Conservation (phyloP, 2,329 filamentous ascomycete species). For the Purpureocillium lavendulum region DNA sequence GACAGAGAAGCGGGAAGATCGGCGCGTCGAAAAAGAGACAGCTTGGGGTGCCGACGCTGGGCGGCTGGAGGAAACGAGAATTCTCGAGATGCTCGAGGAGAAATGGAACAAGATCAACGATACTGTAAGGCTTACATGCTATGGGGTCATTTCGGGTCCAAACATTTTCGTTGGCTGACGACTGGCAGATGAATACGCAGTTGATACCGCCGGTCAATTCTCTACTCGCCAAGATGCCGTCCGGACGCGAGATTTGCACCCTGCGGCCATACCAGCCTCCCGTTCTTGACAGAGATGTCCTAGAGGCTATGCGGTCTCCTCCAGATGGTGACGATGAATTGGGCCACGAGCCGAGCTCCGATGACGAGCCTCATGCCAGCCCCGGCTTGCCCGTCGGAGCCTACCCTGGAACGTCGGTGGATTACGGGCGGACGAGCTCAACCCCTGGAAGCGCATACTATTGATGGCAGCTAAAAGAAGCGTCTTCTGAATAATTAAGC, state of each 20-base stretch:
- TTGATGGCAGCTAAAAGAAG: conserved; percentile 5
- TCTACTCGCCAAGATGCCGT: conserved; percentile 72
- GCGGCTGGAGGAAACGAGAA: conserved; percentile 71
- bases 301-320: conserved; percentile 50
- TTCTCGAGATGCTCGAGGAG: conserved; percentile 76
- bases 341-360: conserved; percentile 26
- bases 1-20: conserved; percentile 71
- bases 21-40: conserved; percentile 63
- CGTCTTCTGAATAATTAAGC: not conserved
- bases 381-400: conserved; percentile 32
- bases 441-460: conserved; percentile 23
- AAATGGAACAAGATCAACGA: conserved; percentile 95
- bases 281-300: conserved; percentile 51
- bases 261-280: conserved; percentile 61
- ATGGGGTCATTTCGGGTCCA: accelerated
- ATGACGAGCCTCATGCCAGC: conserved; percentile 24
- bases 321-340: conserved; percentile 25
- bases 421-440: conserved; percentile 25
- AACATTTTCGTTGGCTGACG: conserved; percentile 5
- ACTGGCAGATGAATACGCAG: conserved; percentile 68
- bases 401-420: conserved; percentile 38
- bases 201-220: conserved; percentile 62
- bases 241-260: conserved; percentile 76
- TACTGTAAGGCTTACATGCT: conserved; percentile 51
- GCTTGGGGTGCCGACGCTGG: conserved; percentile 80